A percentile compares a stretch with the other conserved stretches of the same genome.
Conservation (phyloP, 164 flowering plant species). For the Nymphaea colorata region DNA sequence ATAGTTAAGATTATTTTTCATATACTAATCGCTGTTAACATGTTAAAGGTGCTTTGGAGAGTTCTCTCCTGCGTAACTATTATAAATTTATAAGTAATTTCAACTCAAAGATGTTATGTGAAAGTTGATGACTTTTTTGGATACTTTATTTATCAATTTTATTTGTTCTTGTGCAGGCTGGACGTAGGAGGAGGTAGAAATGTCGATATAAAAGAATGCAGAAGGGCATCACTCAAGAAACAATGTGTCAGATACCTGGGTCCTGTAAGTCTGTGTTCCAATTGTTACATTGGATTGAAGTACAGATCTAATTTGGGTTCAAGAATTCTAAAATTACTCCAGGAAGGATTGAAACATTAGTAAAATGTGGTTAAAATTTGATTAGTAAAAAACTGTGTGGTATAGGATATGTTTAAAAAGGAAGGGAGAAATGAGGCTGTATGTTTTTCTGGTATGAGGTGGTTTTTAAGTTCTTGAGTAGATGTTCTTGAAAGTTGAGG, state of each 20-base stretch:
- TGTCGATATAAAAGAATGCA: slow-evolving; percentile 60
- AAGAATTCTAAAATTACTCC: no score
- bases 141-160: neutral
- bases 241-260: slow-evolving; percentile 89
- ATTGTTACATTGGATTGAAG: neutral
- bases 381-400: no score
- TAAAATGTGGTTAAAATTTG: no score
- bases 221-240: slow-evolving; percentile 60
- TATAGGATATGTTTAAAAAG: no score
- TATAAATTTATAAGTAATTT: no score
- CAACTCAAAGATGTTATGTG: neutral
- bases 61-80: neutral
- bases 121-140: neutral
- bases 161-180: slow-evolving; percentile 38
- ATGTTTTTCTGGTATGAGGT: no score
- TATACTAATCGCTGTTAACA: neutral
- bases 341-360: no score
- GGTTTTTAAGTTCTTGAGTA: no score
- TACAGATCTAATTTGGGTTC: no score
- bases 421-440: no score
- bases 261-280: slow-evolving; percentile 45
- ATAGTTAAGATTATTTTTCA: neutral
- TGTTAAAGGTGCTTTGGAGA: neutral
- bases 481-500: no score
- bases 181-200: slow-evolving; percentile 91